Percentiles rank a stretch among this genome's conserved stretches.
Conservation (phyloP, 768 basidiomycete genomes). For the Kwoniella dejecticola region DNA sequence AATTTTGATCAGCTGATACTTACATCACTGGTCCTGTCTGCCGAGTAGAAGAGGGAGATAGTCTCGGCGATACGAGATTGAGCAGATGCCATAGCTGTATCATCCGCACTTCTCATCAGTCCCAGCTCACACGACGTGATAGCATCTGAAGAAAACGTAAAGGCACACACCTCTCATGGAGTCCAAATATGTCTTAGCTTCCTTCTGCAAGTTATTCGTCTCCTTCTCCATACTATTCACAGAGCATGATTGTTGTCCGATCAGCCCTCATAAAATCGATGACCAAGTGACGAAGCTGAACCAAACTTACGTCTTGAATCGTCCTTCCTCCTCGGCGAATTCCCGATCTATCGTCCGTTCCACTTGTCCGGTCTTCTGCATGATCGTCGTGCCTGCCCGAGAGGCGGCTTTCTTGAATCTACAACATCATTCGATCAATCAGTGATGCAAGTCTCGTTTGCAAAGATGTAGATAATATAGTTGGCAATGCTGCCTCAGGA, state of each 20-base stretch:
- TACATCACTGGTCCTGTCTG: constrained; percentile 60
- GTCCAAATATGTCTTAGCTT: constrained; percentile 91
- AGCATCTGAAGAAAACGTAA: background rate
- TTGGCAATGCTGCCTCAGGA: too few relatives aligned
- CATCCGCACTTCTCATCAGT: background rate
- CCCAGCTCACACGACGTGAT: background rate
- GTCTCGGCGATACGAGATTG: constrained; percentile 92
- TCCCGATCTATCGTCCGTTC: constrained; percentile 93
- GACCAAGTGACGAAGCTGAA: too few relatives aligned
- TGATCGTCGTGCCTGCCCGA: constrained; percentile 86
- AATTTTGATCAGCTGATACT: constrained; percentile 15
- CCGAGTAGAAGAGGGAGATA: constrained; percentile 81
- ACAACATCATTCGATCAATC: background rate
- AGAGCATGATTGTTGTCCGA: background rate
- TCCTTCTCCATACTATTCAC: constrained; percentile 99
- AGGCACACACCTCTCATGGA: constrained; percentile 83
- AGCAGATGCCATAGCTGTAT: constrained; percentile 85
- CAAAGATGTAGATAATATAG: too few relatives aligned
- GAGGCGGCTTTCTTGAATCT: constrained; percentile 91
- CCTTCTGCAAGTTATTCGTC: constrained; percentile 87
- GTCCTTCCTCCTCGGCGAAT: constrained; percentile 86
- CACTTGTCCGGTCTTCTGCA: constrained; percentile 98
- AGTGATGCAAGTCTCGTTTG: background rate
- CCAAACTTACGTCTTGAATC: constrained; percentile 75
- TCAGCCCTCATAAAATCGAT: background rate